A percentile compares a stretch with the other conserved stretches of the same genome.
Conservation (phyloP, 306 rosid genomes). For the Prosopis cineraria region DNA sequence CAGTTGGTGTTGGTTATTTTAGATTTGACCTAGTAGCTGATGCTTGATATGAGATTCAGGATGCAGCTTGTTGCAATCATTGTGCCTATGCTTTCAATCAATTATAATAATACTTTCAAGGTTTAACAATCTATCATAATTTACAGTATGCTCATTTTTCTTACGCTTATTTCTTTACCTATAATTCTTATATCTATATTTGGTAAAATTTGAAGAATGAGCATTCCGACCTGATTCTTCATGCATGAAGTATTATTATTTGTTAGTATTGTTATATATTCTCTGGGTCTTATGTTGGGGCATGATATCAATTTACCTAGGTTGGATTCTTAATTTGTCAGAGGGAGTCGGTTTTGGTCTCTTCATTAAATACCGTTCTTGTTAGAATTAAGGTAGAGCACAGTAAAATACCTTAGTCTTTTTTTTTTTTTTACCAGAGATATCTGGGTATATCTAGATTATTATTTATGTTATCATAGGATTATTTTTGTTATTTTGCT, state of each 20-base stretch:
- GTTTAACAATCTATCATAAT: not conserved
- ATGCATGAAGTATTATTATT: not conserved
- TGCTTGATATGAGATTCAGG: constrained; percentile 4
- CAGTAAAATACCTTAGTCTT: too few relatives aligned
- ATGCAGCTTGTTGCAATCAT: not conserved
- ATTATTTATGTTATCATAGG: too few relatives aligned
- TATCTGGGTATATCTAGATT: too few relatives aligned
- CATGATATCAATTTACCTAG: not conserved
- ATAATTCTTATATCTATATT: not conserved
- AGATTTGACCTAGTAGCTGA: not conserved
- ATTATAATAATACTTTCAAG: constrained; percentile 12
- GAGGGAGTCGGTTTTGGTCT: not conserved
- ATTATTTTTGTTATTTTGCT: too few relatives aligned
- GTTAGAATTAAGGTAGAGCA: not conserved
- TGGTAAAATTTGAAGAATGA: not conserved
- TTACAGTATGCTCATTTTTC: not conserved
- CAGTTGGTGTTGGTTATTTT: not conserved
- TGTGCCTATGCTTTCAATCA: not conserved
- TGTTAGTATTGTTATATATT: not conserved
- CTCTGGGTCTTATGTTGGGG: not conserved
- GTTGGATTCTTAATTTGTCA: not conserved
- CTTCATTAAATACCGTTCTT: not conserved
- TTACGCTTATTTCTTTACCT: not conserved
- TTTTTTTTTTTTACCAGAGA: too few relatives aligned
- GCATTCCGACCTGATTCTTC: not conserved